A percentile compares a stretch with the other conserved stretches of the same genome.
These are phyloP conservation scores for Phaeotremella skinneri DNA, from an alignment of 768 basidiomycete species.

Conservation along the genomic window DNA sequence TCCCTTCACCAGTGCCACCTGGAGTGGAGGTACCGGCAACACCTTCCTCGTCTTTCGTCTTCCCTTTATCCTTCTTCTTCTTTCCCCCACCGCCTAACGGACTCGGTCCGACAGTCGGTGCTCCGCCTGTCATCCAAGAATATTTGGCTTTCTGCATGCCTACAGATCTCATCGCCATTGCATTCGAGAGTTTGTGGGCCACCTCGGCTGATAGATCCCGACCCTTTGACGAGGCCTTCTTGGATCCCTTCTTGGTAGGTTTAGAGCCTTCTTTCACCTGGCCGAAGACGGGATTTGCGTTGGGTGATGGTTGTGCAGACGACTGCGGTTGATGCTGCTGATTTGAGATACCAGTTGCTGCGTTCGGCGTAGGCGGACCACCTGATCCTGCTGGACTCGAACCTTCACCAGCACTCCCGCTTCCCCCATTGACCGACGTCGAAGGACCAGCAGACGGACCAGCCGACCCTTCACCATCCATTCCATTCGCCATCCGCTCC, in stretches of 20 bases:
- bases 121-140: constrained; percentile 34
- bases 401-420: neutral
- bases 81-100: constrained; percentile 20
- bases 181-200: constrained; percentile 37
- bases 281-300: constrained; percentile 20
- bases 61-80: constrained; percentile 24
- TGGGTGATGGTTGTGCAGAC: neutral
- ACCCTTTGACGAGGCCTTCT: constrained; percentile 13
- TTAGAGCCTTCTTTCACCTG: constrained; percentile 22
- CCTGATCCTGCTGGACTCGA: neutral
- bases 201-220: constrained; percentile 36
- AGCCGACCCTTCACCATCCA: neutral
- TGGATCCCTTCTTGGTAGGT: constrained; percentile 9
- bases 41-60: neutral
- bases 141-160: constrained; percentile 36
- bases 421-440: constrained; percentile 1
- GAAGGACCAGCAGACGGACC: neutral
- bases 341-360: neutral
- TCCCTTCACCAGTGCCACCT: neutral
- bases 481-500: neutral
- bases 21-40: neutral
- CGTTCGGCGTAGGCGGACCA: constrained; percentile 26
- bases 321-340: neutral
- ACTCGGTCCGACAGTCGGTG: constrained; percentile 27
- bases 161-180: constrained; percentile 33